These are phyloP conservation scores for Rhodotorula sp. DNA, from an alignment of 1,284 basidiomycete species.

Conservation along the genomic window DNA sequence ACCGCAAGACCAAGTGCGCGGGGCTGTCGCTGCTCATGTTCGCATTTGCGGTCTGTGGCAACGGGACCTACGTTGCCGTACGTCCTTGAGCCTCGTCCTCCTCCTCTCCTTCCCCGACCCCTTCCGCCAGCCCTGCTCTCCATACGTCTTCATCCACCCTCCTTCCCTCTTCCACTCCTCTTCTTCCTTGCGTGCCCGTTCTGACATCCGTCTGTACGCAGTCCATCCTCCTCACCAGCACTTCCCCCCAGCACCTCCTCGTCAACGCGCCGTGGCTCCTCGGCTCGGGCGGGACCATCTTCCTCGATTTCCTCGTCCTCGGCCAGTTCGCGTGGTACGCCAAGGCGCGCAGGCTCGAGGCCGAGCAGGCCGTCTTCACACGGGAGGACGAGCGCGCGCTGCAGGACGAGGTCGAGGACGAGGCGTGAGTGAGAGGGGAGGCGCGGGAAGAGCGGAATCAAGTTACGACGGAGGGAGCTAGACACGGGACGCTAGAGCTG, in stretches of 20 bases:
- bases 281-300: constrained; percentile 45
- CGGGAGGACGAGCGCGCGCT: constrained; percentile 7
- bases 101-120: neutral
- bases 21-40: constrained; percentile 47
- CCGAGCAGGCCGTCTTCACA: constrained; percentile 8
- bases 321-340: constrained; percentile 24
- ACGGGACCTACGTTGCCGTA: constrained; percentile 46
- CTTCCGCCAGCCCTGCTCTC: neutral
- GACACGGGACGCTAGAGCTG: no score
- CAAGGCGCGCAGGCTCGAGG: constrained; percentile 13
- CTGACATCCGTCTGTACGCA: neutral
- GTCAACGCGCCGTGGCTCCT: constrained; percentile 47
- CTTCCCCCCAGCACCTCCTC: constrained; percentile 40
- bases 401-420: neutral
- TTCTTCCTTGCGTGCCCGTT: neutral
- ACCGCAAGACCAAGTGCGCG: constrained; percentile 46
- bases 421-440: neutral
- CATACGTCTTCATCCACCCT: neutral
- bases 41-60: constrained; percentile 45
- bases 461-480: no score
- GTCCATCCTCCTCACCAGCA: constrained; percentile 41
- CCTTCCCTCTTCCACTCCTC: neutral
- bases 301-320: constrained; percentile 47
- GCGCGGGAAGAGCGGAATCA: neutral
- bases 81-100: constrained; percentile 20